phyloP scores from a whole-genome alignment of 768 basidiomycete species.

The Heimioporus sp. region DNA sequence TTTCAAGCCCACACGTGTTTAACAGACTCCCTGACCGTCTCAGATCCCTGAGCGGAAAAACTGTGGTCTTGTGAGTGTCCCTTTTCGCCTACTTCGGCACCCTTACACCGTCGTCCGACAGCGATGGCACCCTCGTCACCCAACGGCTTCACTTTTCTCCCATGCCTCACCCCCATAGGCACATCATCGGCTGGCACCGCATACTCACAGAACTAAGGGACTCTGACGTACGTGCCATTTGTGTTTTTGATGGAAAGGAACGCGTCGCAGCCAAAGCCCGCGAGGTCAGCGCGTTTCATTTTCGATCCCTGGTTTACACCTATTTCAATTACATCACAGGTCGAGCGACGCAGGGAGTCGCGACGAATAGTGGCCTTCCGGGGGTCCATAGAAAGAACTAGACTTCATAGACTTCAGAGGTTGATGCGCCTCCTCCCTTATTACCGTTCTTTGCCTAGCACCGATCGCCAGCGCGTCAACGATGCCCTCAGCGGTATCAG shows the following conservation, averaged over 20 bases:
- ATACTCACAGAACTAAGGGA: conserved; percentile 62
- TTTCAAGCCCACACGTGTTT: conserved; percentile 60
- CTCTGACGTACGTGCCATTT: conserved; percentile 56
- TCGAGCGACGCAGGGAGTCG: conserved; percentile 51
- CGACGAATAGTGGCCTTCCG: conserved; percentile 49
- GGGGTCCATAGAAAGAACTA: conserved; percentile 55
- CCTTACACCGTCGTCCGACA: conserved; percentile 26
- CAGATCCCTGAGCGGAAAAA: conserved; percentile 59
- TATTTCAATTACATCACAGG: conserved; percentile 34
- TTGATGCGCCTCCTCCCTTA: conserved; percentile 39
- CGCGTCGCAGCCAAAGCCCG: conserved; percentile 64
- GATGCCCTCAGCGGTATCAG: conserved; percentile 19
- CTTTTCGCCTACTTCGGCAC: neutral
- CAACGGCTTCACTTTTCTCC: conserved; percentile 77
- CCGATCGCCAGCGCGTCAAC: conserved; percentile 29
- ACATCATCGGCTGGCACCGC: conserved; percentile 78
- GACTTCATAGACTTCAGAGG: conserved; percentile 51
- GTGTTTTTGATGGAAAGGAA: conserved; percentile 77
- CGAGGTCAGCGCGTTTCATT: conserved; percentile 50
- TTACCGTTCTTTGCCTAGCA: conserved; percentile 34
- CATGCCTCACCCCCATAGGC: conserved; percentile 59
- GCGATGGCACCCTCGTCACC: conserved; percentile 85
- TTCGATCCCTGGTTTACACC: neutral
- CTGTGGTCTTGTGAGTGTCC: conserved; percentile 63
- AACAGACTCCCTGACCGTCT: conserved; percentile 64